Percentiles rank a stretch among this genome's conserved stretches.
phyloP scores from a whole-genome alignment of 2,329 filamentous ascomycete species.

The Colletotrichum neosansevieriae region DNA sequence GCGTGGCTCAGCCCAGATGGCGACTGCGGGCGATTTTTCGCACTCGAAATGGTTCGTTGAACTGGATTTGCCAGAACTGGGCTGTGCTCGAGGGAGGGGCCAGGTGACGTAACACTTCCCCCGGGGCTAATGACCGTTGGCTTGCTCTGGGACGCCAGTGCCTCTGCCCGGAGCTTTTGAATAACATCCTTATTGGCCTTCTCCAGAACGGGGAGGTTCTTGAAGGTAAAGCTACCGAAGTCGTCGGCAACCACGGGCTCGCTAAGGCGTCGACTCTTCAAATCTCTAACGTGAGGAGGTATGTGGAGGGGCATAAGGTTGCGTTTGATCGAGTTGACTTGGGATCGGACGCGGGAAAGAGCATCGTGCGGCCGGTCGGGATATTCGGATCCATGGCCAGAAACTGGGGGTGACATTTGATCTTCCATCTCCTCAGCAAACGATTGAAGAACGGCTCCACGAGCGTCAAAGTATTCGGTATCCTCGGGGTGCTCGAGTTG shows the following conservation, averaged over 20 bases:
- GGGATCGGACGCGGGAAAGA: constrained; percentile 86
- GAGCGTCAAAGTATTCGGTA: constrained; percentile 95
- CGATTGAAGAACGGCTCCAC: constrained; percentile 90
- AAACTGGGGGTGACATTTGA: constrained; percentile 79
- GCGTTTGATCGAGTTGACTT: constrained; percentile 89
- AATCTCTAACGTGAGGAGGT: constrained; percentile 93
- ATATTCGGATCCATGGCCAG: constrained; percentile 80
- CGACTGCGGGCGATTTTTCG: constrained; percentile 87
- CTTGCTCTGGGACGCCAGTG: constrained; percentile 77
- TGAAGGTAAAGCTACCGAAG: constrained; percentile 96
- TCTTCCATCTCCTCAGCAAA: constrained; percentile 97
- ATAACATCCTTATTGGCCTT: constrained; percentile 99
- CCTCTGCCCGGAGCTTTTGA: constrained; percentile 92
- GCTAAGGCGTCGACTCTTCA: constrained; percentile 87
- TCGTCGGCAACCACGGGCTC: constrained; percentile 91
- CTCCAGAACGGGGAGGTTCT: constrained; percentile 94
- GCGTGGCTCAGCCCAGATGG: constrained; percentile 84
- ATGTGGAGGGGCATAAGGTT: constrained; percentile 96
- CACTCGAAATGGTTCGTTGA: constrained; percentile 85
- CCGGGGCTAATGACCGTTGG: constrained; percentile 59
- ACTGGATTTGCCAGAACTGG: constrained; percentile 84
- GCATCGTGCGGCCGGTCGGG: constrained; percentile 94
- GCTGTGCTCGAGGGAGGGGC: constrained; percentile 83
- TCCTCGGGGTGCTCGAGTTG: constrained; percentile 94
- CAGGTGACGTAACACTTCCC: constrained; percentile 66